Evolutionary conservation across 768 basidiomycete genomes (phyloP), one percentile per base, ranked within the genome.

Genomic region (Gyrodon lividus): DNA sequence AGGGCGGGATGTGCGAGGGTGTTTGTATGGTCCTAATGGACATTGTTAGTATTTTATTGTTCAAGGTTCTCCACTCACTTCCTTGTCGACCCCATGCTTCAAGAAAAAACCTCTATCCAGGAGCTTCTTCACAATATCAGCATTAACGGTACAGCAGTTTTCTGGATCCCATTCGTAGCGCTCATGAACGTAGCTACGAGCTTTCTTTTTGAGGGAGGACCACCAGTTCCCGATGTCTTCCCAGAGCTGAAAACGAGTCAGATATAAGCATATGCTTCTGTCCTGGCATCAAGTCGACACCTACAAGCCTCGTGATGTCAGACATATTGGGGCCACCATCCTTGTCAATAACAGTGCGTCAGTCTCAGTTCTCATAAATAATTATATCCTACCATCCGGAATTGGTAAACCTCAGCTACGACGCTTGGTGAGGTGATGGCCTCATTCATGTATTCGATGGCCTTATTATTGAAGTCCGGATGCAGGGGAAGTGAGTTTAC

Each of bases 1-100:
- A 54, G 50, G 5, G 22, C 49, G 2, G 31, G 52, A 9, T 54
- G 50, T 2, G 46, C 38, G 2, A 57, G 39, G 22, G 54, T 57
- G 35, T 57, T 57, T 1, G 19, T 43, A 22, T 44, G 46, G 4
- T 52, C 56, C 52, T 54, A 37, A 26, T 8, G 24, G 24, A 26
- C 2, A 26, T 26, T 26, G 24, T 26, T 26, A 4, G 24, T 8
- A 26, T 26, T 26, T 26, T 26, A 26, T 26, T 8, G 5, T 26
- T 26, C 24, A 26, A 26, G 24, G 24, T 26, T 26, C 24, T 26
- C 24, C 13, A 46, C 50, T 44, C 17, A 48, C 26, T 14, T 53
- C 14, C 6, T 43, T 24, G 22, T 53, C 46, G 2, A 14, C 3
- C 1, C 52, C 46, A 39, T 53, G 2, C 12, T 38, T 42, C 31